Conservation (phyloP, 2,329 filamentous ascomycete genomes). For the Stenocarpella maydis region DNA sequence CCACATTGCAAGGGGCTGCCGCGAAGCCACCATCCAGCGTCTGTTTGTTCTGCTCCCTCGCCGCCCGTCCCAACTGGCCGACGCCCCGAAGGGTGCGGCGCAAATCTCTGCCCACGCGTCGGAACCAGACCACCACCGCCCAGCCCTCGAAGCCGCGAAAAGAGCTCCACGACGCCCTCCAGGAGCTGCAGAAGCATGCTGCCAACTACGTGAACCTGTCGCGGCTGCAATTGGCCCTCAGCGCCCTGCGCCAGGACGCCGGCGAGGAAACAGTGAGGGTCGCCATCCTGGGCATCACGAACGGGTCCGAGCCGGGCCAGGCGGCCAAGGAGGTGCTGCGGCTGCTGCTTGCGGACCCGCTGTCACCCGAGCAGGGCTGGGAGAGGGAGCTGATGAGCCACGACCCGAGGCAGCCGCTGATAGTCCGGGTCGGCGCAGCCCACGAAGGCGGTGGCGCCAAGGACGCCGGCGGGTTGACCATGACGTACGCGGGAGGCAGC, state of each 20-base stretch:
- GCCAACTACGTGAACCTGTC: conserved; percentile 72
- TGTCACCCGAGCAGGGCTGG: conserved; percentile 70
- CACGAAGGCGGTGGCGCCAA: conserved; percentile 40
- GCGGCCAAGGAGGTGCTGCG: conserved; percentile 72
- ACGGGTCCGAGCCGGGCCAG: conserved; percentile 48
- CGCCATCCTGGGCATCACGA: conserved; percentile 61
- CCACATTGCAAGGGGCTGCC: conserved; percentile 12
- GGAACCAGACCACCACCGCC: conserved; percentile 39
- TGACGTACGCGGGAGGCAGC: conserved; percentile 49
- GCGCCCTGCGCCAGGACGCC: conserved; percentile 65
- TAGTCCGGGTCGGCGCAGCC: conserved; percentile 64
- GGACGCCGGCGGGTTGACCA: conserved; percentile 49
- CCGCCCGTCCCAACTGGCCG: conserved; percentile 29
- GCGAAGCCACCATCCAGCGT: conserved; percentile 35
- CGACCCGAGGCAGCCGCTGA: conserved; percentile 62
- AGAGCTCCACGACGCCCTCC: conserved; percentile 67
- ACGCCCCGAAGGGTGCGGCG: conserved; percentile 28
- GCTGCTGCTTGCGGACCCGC: conserved; percentile 74
- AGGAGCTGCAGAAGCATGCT: conserved; percentile 67
- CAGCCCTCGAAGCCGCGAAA: conserved; percentile 47
- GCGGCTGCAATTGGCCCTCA: conserved; percentile 74
- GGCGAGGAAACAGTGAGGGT: conserved; percentile 67
- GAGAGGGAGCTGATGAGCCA: conserved; percentile 67
- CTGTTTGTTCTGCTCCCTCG: conserved; percentile 45
- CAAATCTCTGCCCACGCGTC: conserved; percentile 35